Percentiles rank a stretch among this genome's conserved stretches.
phyloP scores from a whole-genome alignment of 768 basidiomycete species.

The Amanita exitialis region DNA sequence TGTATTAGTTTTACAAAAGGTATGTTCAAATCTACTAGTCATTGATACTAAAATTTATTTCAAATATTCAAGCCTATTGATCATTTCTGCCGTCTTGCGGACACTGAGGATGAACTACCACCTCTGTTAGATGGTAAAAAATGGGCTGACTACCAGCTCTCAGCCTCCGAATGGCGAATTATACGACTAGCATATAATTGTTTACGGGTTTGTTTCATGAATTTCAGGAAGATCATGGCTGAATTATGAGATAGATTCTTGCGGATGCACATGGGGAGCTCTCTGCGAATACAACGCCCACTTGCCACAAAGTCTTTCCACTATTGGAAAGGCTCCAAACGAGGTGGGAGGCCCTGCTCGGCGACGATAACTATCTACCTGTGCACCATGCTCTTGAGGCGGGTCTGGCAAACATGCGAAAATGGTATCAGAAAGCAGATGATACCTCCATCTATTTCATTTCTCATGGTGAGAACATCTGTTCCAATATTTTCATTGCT shows the following conservation, averaged over 20 bases:
- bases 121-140: not conserved
- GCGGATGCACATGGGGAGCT: conserved; percentile 5
- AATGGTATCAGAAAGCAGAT: not conserved
- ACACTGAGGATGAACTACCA: conserved; percentile 2
- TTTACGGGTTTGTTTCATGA: not conserved
- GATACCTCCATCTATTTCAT: not conserved
- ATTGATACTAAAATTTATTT: not conserved
- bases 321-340: conserved; percentile 7
- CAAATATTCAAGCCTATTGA: conserved; percentile 6
- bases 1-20: conserved; percentile 8
- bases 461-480: not conserved
- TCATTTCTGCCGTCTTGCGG: conserved; percentile 3
- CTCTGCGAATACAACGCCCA: conserved; percentile 8
- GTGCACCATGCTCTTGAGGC: conserved; percentile 7
- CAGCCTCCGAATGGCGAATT: conserved; percentile 3
- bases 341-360: conserved; percentile 3
- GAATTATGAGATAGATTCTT: too few relatives aligned
- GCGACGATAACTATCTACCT: conserved; percentile 1
- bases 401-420: conserved; percentile 8
- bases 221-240: too few relatives aligned
- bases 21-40: not conserved
- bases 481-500: not conserved
- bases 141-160: conserved; percentile 3
- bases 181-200: conserved; percentile 3
- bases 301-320: conserved; percentile 5